Evolutionary conservation across 2,329 filamentous ascomycete species (phyloP).

Genomic region (Aspergillus pseudoviridinutans): DNA sequence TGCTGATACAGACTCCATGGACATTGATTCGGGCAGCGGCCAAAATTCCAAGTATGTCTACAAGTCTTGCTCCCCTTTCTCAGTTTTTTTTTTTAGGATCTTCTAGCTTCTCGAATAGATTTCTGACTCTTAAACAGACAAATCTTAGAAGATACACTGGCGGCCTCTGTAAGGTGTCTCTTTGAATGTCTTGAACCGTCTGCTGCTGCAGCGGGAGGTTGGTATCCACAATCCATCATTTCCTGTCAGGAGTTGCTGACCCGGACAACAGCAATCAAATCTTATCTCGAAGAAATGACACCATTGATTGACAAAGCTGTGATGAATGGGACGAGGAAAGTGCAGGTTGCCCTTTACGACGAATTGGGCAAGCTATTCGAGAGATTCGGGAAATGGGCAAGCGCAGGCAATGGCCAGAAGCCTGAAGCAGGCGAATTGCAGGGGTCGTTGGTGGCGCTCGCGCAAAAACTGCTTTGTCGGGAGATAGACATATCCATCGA

Average conservation of each 20-base stretch:
- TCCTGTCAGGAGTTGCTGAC: constrained; percentile 19
- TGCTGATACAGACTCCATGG: constrained; percentile 60
- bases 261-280: constrained; percentile 26
- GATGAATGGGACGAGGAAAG: constrained; percentile 29
- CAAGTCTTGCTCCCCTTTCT: background rate
- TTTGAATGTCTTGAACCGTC: constrained; percentile 35
- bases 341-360: constrained; percentile 33
- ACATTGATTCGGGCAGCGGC: constrained; percentile 54
- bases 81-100: background rate
- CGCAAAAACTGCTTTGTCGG: constrained; percentile 25
- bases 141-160: constrained; percentile 34
- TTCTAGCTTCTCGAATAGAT: background rate
- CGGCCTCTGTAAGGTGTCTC: constrained; percentile 37
- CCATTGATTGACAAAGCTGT: constrained; percentile 28
- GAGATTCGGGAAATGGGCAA: constrained; percentile 25
- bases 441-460: constrained; percentile 25
- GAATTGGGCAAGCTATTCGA: constrained; percentile 32
- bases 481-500: constrained; percentile 36
- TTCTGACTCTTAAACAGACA: constrained; percentile 5
- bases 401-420: constrained; percentile 7
- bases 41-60: constrained; percentile 34
- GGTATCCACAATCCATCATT: constrained; percentile 8
- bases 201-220: constrained; percentile 21
- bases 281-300: constrained; percentile 27
- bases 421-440: constrained; percentile 22